These are phyloP conservation scores for Rhinocladiella similis DNA, from an alignment of 2,329 filamentous ascomycete species.

Conservation along the genomic window DNA sequence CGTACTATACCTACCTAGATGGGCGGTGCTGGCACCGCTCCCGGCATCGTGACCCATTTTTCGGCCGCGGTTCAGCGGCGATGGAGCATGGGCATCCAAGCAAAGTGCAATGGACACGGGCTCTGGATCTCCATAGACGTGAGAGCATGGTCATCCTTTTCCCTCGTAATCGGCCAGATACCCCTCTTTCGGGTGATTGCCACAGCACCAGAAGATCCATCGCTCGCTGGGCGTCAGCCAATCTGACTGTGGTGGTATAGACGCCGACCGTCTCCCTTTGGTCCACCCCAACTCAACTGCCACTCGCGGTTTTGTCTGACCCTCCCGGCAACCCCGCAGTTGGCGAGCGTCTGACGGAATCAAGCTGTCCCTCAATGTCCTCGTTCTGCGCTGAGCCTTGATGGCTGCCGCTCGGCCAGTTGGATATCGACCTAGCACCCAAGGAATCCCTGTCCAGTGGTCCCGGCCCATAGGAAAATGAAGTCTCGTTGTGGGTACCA, in stretches of 20 bases:
- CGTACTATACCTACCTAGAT: no score
- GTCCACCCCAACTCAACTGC: not conserved
- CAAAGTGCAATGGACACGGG: no score
- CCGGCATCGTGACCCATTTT: no score
- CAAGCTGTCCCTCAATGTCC: not conserved
- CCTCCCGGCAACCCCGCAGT: conserved; percentile 17
- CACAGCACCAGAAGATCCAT: conserved; percentile 4
- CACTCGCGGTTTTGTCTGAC: not conserved
- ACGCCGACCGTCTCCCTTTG: not conserved
- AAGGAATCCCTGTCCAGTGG: conserved; percentile 14
- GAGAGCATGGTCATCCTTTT: no score
- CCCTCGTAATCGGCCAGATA: not conserved
- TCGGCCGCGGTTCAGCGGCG: no score
- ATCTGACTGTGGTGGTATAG: not conserved
- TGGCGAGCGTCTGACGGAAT: conserved; percentile 14
- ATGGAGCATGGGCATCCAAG: no score
- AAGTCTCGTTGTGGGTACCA: conserved; percentile 11
- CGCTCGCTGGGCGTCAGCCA: not conserved
- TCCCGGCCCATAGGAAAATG: conserved; percentile 30
- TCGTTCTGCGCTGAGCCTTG: not conserved
- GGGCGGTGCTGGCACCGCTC: no score
- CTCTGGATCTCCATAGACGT: no score
- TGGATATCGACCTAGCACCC: not conserved
- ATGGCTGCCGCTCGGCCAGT: conserved; percentile 13
- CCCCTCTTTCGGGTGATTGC: conserved; percentile 4